Conservation (phyloP, 2,329 filamentous ascomycete genomes). For the Penicillium concentricum region DNA sequence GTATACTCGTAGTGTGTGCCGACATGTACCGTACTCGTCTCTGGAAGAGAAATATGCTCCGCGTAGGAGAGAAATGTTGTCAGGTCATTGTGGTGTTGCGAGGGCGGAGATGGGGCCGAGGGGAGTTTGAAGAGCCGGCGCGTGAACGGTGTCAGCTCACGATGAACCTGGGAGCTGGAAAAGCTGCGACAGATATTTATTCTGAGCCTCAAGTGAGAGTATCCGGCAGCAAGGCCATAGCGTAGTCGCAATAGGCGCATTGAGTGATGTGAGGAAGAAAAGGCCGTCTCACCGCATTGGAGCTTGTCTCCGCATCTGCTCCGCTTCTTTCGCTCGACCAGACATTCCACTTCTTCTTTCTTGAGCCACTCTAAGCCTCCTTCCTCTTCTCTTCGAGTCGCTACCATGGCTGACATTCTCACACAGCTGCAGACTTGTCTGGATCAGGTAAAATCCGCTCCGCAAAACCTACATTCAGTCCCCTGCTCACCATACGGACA, state of each 20-base stretch:
- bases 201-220: not conserved
- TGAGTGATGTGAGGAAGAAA: slow-evolving; percentile 13
- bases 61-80: slow-evolving; percentile 43
- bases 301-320: slow-evolving; percentile 26
- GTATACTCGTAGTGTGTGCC: slow-evolving; percentile 51
- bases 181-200: slow-evolving; percentile 7
- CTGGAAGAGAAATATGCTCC: slow-evolving; percentile 36
- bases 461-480: not conserved
- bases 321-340: slow-evolving; percentile 9
- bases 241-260: slow-evolving; percentile 20
- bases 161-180: slow-evolving; percentile 8
- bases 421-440: slow-evolving; percentile 53
- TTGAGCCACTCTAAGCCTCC: not conserved
- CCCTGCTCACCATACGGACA: not conserved
- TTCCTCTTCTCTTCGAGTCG: not conserved
- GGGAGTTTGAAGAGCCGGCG: slow-evolving; percentile 40
- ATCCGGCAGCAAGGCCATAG: slow-evolving; percentile 14
- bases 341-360: not conserved
- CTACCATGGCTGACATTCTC: slow-evolving; percentile 47
- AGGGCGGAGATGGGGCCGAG: slow-evolving; percentile 33
- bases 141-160: slow-evolving; percentile 30
- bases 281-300: slow-evolving; percentile 21
- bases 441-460: slow-evolving; percentile 42
- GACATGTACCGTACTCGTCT: slow-evolving; percentile 41
- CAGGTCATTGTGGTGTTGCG: slow-evolving; percentile 38